Base-by-base conservation (phyloP, 768 basidiomycete species). In the Infundibulicybe gibba region DNA sequence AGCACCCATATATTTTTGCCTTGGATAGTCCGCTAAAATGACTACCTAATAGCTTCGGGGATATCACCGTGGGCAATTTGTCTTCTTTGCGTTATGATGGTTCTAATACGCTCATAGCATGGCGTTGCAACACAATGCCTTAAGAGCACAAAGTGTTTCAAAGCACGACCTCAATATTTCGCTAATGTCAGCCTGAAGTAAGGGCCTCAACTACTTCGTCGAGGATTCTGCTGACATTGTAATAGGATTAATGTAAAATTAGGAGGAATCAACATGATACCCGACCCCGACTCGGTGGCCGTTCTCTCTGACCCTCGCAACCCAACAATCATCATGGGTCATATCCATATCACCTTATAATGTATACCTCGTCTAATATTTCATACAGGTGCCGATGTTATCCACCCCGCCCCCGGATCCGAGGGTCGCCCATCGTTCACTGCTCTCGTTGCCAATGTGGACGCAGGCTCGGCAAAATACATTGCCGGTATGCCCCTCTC, bases 91-190 rank as follows among this genome's bases (percentile, higher is more conserved):
- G 19, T n/a, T n/a, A 16, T 16, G 17, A 9, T 30, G 3, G 11
- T 15, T 15, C 1, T 39, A 35, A 30, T 32, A 14, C 8, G 21
- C 32, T 40, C 19, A 14, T 55, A 85, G 81, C 72, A 76, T 54
- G 90, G 90, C 19, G 80, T 90, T 6, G 81, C 88, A 0, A 91
- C 89, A 0, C 89, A 91, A 51, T 91, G 89, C 59, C 54, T 91
- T 55, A 87, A 87, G 61, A 71, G 72, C 14, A 64, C 60, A 4
- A 89, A 90, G 55, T 86, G 85, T 56, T 74, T 65, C 52, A 67
- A 75, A 3, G 88, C 85, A 0, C 89, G 82, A 49, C 64, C 77
- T 0, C 90, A 91, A 52, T 92, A 90, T 54, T 91, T 74, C 49
- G 89, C 89, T 0, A 92, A 91, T 50, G 84, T 90, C 5, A 81